Base-by-base conservation (phyloP, 1,284 basidiomycete species). In the Boletellus deceptivus region DNA sequence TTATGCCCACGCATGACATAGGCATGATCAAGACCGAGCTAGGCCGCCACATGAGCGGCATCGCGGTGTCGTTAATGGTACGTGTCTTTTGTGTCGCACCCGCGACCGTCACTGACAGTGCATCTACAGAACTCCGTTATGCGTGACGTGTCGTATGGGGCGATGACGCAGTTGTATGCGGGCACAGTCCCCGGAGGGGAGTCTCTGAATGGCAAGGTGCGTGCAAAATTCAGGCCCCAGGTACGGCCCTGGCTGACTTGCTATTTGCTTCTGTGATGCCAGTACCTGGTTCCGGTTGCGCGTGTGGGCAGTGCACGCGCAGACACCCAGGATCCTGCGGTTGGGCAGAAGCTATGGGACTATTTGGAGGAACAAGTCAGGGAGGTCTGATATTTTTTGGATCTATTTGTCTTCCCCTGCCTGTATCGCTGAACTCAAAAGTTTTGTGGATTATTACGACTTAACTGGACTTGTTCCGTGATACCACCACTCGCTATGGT, bases 101-200 rank as follows among this genome's bases (percentile, higher is more conserved):
- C 5, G 3, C 29, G 9, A 13, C 20, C 20, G 20, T 20, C 20
- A 20, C 24, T 40, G 37, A 48, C 16, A 6, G 4, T 7, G 24
- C 29, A 4, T 13, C 11, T 29, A 16, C 27, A 60, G 58, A 29
- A 8, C 13, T 6, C 31, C 14, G 22, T 61, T 11, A 43, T 68
- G 1, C 61, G 59, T 34, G 63, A 69, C 27, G 52, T 62, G 13
- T 56, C 70, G 16, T 60, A 67, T 22, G 80, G 81, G 10, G 75
- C 75, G 0, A 64, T 81, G 10, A 84, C 77, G 0, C 77, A 77
- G 46, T 63, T 84, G 2, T 83, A 72, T 53, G 82, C 75, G 1
- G 82, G 74, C 1, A 81, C 77, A 1, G 58, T 68, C 0, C 64
- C 70, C 0, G 73, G 78, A 35, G 77, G 70, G 6, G 70, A 60